phyloP scores from a whole-genome alignment of 1,284 basidiomycete genomes.

The Calocybe gambosa region DNA sequence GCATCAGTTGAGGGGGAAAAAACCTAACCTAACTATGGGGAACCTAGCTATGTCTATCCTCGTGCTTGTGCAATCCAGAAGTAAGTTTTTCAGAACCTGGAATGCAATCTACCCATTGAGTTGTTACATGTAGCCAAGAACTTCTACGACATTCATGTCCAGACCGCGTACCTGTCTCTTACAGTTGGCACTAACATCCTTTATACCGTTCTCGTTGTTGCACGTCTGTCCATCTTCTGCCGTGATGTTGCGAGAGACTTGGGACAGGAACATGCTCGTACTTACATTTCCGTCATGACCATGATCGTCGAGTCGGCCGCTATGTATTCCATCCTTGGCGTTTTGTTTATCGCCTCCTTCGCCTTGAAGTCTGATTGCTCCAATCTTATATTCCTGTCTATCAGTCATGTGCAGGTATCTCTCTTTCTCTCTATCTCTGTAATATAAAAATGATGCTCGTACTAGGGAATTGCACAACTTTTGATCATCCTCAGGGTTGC shows the following conservation, averaged over 20 bases:
- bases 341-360: constrained; percentile 1
- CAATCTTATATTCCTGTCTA: constrained; percentile 3
- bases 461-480: constrained; percentile 4
- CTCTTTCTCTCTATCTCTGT: not conserved
- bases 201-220: constrained; percentile 1
- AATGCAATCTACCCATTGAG: not conserved
- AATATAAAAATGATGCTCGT: not conserved
- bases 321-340: constrained; percentile 2
- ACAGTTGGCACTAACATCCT: constrained; percentile 3
- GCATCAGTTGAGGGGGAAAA: not conserved
- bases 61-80: constrained; percentile 1
- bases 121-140: not conserved
- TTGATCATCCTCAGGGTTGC: constrained; percentile 2
- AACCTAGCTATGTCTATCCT: constrained; percentile 1
- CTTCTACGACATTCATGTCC: constrained; percentile 6
- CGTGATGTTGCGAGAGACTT: not conserved
- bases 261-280: not conserved
- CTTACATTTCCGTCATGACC: constrained; percentile 2
- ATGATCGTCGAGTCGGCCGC: constrained; percentile 2
- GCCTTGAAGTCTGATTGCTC: constrained; percentile 1
- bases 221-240: not conserved
- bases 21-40: not conserved
- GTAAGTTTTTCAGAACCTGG: not conserved
- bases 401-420: constrained; percentile 4
- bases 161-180: constrained; percentile 2